Conservation (phyloP, 495 filamentous ascomycete genomes). For the Aspergillus sparsus region DNA sequence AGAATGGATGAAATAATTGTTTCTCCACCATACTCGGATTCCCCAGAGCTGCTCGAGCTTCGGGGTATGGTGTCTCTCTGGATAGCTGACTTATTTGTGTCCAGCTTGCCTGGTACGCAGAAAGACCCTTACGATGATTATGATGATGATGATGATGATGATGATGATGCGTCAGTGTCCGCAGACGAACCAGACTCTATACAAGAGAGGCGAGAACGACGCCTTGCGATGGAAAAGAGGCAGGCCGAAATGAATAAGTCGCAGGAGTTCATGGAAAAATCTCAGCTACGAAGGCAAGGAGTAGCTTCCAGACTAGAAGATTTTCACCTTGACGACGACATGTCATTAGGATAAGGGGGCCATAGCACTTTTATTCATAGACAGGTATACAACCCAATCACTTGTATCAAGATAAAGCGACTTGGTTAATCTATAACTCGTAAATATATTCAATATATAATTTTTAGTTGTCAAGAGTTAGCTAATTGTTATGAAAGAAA, state of each 20-base stretch:
- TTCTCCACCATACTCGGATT: conserved; percentile 64
- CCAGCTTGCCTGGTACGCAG: conserved; percentile 27
- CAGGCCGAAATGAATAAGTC: conserved; percentile 36
- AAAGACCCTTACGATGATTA: conserved; percentile 25
- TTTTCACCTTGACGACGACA: conserved; percentile 36
- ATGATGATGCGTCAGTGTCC: conserved; percentile 22
- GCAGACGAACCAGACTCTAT: conserved; percentile 32
- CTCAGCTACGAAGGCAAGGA: conserved; percentile 35
- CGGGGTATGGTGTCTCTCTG: conserved; percentile 69
- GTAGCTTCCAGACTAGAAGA: conserved; percentile 37
- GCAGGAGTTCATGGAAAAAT: conserved; percentile 39
- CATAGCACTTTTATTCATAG: conserved; percentile 11
- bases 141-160: conserved; percentile 22
- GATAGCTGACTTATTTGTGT: conserved; percentile 60
- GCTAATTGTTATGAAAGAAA: no score
- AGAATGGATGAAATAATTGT: conserved; percentile 65
- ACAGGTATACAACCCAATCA: background rate
- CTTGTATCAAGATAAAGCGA: background rate
- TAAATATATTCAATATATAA: no score
- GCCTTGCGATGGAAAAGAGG: conserved; percentile 38
- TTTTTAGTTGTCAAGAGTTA: no score
- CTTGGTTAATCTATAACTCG: background rate
- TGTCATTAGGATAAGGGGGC: conserved; percentile 52
- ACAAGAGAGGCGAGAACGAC: conserved; percentile 34
- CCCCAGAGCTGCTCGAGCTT: conserved; percentile 57